A percentile compares a stretch with the other conserved stretches of the same genome.
phyloP scores from a whole-genome alignment of 345 rosid species.

The Streptanthus diversifolius region DNA sequence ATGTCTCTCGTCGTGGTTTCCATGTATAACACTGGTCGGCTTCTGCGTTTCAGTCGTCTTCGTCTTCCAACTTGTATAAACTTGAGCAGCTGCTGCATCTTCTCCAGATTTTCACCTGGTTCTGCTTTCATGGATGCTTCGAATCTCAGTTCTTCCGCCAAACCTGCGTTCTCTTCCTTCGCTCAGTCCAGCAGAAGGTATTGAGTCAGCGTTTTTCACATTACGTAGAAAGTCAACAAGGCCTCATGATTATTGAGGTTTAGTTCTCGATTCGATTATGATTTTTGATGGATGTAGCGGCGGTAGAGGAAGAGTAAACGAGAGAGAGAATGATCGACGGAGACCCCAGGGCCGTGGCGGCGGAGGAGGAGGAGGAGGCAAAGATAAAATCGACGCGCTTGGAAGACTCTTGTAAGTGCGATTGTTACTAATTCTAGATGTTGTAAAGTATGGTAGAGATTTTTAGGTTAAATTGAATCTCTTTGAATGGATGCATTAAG shows the following conservation, averaged over 20 bases:
- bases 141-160: background rate
- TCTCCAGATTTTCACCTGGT: background rate
- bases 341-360: constrained; percentile 49
- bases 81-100: background rate
- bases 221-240: background rate
- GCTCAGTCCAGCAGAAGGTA: constrained; percentile 47
- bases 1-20: background rate
- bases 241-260: background rate
- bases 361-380: constrained; percentile 35
- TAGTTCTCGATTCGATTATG: background rate
- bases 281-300: constrained; percentile 30
- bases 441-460: background rate
- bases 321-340: constrained; percentile 38
- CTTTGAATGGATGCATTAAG: constrained; percentile 38
- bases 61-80: constrained; percentile 13
- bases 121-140: constrained; percentile 27
- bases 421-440: background rate
- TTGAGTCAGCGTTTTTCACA: background rate
- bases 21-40: background rate
- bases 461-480: background rate
- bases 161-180: constrained; percentile 37
- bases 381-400: constrained; percentile 73
- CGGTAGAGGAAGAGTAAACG: constrained; percentile 48
- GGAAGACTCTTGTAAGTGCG: constrained; percentile 80
- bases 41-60: constrained; percentile 12